phyloP scores from a whole-genome alignment of 176 grass and related monocot species.

The Eleusine indica region DNA sequence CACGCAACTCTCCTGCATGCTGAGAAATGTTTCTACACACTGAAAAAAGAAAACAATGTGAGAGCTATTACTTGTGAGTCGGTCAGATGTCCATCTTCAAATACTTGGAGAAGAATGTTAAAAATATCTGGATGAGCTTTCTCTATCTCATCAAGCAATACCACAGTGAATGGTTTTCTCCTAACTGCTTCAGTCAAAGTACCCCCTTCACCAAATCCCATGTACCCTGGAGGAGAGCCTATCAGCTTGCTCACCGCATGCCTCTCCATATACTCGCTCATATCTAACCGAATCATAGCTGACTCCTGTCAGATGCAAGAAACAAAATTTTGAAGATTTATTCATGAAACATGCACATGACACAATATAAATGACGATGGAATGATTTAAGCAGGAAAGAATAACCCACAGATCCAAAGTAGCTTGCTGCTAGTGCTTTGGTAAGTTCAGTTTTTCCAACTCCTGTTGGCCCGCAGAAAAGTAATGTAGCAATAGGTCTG shows the following conservation, averaged over 20 bases:
- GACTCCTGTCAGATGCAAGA: conserved; percentile 65
- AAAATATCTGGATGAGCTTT: conserved; percentile 99
- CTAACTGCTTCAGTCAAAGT: conserved; percentile 94
- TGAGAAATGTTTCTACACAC: background rate
- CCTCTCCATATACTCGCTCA: conserved; percentile 99
- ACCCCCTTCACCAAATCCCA: conserved; percentile 91
- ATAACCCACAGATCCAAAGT: conserved; percentile 86
- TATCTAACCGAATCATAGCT: conserved; percentile 90
- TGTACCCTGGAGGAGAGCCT: conserved; percentile 95
- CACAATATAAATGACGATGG: background rate
- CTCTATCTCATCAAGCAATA: conserved; percentile 97
- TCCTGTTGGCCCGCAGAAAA: conserved; percentile 95
- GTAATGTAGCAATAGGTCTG: conserved; percentile 83
- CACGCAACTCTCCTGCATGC: no score
- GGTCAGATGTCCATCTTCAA: conserved; percentile 90
- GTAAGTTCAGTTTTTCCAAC: conserved; percentile 95
- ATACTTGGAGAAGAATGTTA: conserved; percentile 97
- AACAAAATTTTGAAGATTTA: conserved; percentile 17
- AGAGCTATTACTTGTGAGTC: conserved; percentile 70
- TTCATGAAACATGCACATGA: conserved; percentile 33
- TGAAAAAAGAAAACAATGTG: conserved; percentile 26
- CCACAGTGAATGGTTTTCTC: conserved; percentile 83
- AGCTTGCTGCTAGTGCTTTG: conserved; percentile 81
- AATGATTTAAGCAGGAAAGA: conserved; percentile 40
- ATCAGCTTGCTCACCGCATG: conserved; percentile 93